A percentile compares a stretch with the other conserved stretches of the same genome.
Conservation (phyloP, 2,329 filamentous ascomycete genomes). For the Pseudocercospora macadamiae region DNA sequence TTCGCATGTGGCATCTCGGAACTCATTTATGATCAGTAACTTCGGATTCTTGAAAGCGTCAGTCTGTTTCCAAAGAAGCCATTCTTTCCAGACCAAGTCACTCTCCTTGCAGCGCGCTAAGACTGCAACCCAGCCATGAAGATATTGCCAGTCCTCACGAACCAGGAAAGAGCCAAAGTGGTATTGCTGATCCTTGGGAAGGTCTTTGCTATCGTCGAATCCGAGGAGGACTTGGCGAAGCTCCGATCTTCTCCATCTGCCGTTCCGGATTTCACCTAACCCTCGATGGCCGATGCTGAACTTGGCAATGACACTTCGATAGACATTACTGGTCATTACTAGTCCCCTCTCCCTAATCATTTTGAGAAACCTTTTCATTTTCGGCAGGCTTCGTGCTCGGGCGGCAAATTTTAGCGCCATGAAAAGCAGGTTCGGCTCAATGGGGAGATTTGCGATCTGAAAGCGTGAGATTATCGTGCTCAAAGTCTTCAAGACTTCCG, state of each 20-base stretch:
- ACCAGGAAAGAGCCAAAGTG: slow-evolving; percentile 39
- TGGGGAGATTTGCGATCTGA: slow-evolving; percentile 25
- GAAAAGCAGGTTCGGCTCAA: slow-evolving; percentile 28
- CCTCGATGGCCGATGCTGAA: slow-evolving; percentile 41
- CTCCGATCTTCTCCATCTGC: slow-evolving; percentile 39
- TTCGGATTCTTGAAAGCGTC: slow-evolving; percentile 26
- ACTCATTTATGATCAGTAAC: slow-evolving; percentile 12
- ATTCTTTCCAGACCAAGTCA: slow-evolving; percentile 39
- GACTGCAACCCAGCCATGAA: slow-evolving; percentile 41
- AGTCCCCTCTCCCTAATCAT: slow-evolving; percentile 23
- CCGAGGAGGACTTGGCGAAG: slow-evolving; percentile 41
- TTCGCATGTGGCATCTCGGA: neutral
- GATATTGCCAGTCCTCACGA: slow-evolving; percentile 36
- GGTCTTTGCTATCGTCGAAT: slow-evolving; percentile 34
- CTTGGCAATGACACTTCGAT: slow-evolving; percentile 41
- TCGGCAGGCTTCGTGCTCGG: slow-evolving; percentile 31
- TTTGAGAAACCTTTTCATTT: slow-evolving; percentile 39
- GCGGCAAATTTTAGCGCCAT: slow-evolving; percentile 41
- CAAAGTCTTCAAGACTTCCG: slow-evolving; percentile 32
- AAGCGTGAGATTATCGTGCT: slow-evolving; percentile 35
- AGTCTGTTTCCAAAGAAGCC: slow-evolving; percentile 37
- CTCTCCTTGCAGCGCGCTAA: slow-evolving; percentile 36
- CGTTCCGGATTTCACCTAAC: slow-evolving; percentile 43
- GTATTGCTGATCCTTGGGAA: slow-evolving; percentile 34
- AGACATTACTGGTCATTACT: slow-evolving; percentile 33